These are phyloP conservation scores for Sugiyamaella paludigena DNA, from an alignment of 1,139 yeast genomes.

Conservation along the genomic window DNA sequence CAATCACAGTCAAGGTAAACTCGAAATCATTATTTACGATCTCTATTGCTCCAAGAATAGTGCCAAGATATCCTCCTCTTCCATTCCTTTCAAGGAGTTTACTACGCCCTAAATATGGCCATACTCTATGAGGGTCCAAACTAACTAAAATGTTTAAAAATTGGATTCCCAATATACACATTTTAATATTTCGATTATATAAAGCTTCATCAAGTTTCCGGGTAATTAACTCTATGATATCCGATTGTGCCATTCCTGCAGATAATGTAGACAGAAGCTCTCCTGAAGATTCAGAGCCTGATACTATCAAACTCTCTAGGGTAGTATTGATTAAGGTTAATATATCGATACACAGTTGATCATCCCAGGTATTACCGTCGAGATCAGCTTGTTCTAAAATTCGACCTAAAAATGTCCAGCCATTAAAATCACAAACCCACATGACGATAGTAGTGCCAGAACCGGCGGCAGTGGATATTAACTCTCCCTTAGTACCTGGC, in stretches of 20 bases:
- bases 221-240: constrained; percentile 65
- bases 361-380: constrained; percentile 40
- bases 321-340: constrained; percentile 52
- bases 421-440: constrained; percentile 72
- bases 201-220: constrained; percentile 63
- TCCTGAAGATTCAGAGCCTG: constrained; percentile 38
- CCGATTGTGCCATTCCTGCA: constrained; percentile 61
- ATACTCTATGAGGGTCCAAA: constrained; percentile 62
- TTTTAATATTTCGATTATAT: constrained; percentile 50
- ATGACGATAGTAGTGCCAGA: constrained; percentile 48
- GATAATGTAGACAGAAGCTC: constrained; percentile 50
- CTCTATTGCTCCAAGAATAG: constrained; percentile 70
- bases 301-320: constrained; percentile 43
- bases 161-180: constrained; percentile 50
- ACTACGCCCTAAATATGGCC: constrained; percentile 74
- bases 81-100: constrained; percentile 63
- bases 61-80: constrained; percentile 63
- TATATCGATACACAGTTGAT: constrained; percentile 46
- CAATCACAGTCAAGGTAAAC: constrained; percentile 60
- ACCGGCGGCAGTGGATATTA: constrained; percentile 45
- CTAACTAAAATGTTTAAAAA: constrained; percentile 51
- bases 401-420: constrained; percentile 85
- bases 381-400: constrained; percentile 58
- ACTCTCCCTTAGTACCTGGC: constrained; percentile 67
- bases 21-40: constrained; percentile 63